These are phyloP conservation scores for Aureobasidium sp. DNA, from an alignment of 2,329 filamentous ascomycete genomes.

Conservation along the genomic window DNA sequence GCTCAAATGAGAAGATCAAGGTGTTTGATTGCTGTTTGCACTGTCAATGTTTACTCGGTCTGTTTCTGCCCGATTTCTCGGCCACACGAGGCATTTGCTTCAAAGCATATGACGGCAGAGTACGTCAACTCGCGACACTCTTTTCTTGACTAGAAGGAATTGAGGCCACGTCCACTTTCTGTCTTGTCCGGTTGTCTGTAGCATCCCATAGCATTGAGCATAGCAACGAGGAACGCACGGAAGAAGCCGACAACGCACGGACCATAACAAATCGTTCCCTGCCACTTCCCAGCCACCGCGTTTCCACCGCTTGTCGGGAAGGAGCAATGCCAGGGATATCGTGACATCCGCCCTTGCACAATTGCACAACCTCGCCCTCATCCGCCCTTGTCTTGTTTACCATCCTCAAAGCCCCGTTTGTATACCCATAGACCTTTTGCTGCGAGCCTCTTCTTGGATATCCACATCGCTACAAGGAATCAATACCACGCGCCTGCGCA, in stretches of 20 bases:
- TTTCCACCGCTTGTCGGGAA: background rate
- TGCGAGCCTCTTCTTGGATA: background rate
- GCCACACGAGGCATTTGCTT: background rate
- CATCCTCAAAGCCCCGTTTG: background rate
- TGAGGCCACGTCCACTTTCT: too few species aligned
- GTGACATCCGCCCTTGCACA: constrained; percentile 8
- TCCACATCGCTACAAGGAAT: background rate
- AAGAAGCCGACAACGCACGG: background rate
- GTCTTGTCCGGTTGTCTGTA: background rate
- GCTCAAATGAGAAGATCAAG: background rate
- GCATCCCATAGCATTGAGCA: background rate
- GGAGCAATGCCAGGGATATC: background rate
- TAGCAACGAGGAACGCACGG: background rate
- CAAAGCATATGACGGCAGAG: background rate
- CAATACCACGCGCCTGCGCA: background rate
- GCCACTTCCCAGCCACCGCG: background rate
- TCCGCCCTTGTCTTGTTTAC: background rate
- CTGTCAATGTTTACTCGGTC: background rate
- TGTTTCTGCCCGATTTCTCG: background rate
- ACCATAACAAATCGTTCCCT: background rate
- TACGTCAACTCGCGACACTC: background rate
- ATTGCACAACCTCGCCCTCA: constrained; percentile 7
- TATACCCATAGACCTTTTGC: background rate
- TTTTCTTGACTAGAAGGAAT: background rate
- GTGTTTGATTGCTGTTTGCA: constrained; percentile 12